Conservation (phyloP, 2,329 filamentous ascomycete species). For the Calycina herbarum region DNA sequence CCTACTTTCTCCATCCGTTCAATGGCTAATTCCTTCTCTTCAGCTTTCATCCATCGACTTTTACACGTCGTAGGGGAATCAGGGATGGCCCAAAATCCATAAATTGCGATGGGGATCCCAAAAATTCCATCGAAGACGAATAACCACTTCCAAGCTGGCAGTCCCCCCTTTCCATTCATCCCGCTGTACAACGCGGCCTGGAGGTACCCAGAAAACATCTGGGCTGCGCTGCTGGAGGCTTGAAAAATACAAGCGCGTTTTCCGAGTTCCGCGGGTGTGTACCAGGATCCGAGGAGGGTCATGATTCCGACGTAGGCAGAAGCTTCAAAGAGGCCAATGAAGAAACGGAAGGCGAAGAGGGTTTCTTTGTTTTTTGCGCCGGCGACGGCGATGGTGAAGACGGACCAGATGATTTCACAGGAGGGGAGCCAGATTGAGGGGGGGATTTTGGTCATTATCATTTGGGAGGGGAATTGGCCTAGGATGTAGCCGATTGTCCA, state of each 20-base stretch:
- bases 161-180: slow-evolving; percentile 44
- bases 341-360: slow-evolving; percentile 58
- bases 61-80: background rate
- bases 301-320: slow-evolving; percentile 52
- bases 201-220: slow-evolving; percentile 61
- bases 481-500: slow-evolving; percentile 57
- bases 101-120: background rate
- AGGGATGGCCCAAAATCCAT: background rate
- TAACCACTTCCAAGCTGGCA: slow-evolving; percentile 50
- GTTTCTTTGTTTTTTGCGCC: slow-evolving; percentile 49
- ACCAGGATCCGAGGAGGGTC: slow-evolving; percentile 58
- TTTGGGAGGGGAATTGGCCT: slow-evolving; percentile 39
- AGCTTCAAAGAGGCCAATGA: slow-evolving; percentile 53
- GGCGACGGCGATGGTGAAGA: slow-evolving; percentile 40
- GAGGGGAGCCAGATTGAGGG: slow-evolving; percentile 59
- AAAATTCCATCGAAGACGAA: slow-evolving; percentile 34
- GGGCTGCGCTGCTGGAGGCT: slow-evolving; percentile 55
- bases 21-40: background rate
- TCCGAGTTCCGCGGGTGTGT: slow-evolving; percentile 53
- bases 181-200: slow-evolving; percentile 43
- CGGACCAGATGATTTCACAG: slow-evolving; percentile 55
- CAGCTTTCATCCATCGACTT: background rate
- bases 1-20: background rate
- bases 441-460: slow-evolving; percentile 43
- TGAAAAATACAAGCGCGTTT: slow-evolving; percentile 61